Evolutionary conservation across 805 yeast species (phyloP).

Genomic region (Saccharomycopsis sp.): DNA sequence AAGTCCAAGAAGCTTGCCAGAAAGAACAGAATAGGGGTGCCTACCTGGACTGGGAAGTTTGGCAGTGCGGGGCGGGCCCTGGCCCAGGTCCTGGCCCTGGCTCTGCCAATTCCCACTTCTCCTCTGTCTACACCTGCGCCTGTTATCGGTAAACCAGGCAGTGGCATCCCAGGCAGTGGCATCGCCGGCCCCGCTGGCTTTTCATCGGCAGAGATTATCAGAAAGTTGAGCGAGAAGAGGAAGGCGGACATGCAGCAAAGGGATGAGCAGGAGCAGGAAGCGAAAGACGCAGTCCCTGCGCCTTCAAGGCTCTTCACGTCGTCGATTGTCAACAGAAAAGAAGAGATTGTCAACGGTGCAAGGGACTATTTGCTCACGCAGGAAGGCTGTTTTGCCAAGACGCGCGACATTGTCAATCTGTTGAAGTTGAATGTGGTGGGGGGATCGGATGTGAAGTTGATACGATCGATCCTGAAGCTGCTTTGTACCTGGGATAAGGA

Average conservation of each 20-base stretch:
- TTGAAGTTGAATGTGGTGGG: slow-evolving; percentile 35
- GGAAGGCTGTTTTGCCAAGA: slow-evolving; percentile 36
- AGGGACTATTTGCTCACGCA: slow-evolving; percentile 31
- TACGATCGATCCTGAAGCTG: slow-evolving; percentile 59
- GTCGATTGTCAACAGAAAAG: slow-evolving; percentile 20
- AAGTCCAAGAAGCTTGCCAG: slow-evolving; percentile 41
- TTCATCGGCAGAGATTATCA: slow-evolving; percentile 12
- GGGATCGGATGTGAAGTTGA: slow-evolving; percentile 42
- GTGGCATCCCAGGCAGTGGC: neutral
- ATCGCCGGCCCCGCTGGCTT: slow-evolving; percentile 4
- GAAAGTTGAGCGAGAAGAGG: slow-evolving; percentile 1
- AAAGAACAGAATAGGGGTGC: slow-evolving; percentile 55
- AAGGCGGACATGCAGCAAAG: too few species aligned
- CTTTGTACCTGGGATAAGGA: slow-evolving; percentile 60
- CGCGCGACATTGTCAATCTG: slow-evolving; percentile 38
- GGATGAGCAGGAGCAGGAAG: neutral
- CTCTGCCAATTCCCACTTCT: too few species aligned
- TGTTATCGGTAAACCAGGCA: too few species aligned
- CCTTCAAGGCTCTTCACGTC: slow-evolving; percentile 1
- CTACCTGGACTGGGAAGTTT: slow-evolving; percentile 94
- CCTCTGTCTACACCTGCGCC: too few species aligned
- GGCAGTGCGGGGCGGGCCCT: slow-evolving; percentile 72
- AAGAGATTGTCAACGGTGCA: slow-evolving; percentile 30
- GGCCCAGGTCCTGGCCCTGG: too few species aligned
- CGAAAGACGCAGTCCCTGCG: too few species aligned